Conservation (phyloP, 306 rosid genomes). For the Benincasa hispida region DNA sequence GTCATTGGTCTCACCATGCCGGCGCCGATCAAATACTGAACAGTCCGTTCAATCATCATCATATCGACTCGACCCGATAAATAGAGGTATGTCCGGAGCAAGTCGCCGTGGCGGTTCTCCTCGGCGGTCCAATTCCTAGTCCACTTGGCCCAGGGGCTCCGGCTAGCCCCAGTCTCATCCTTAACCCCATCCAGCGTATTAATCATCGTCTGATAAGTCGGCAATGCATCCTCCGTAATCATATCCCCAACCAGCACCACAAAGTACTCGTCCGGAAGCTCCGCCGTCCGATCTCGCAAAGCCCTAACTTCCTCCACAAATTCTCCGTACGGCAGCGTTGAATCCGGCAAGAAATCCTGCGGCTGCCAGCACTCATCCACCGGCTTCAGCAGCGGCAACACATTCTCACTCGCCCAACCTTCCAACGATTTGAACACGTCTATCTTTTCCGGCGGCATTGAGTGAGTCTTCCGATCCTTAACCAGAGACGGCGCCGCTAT, state of each 20-base stretch:
- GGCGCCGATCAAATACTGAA: conserved; percentile 51
- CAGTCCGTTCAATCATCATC: conserved; percentile 54
- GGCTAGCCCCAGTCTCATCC: conserved; percentile 50
- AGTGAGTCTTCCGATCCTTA: conserved; percentile 13
- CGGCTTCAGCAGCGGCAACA: conserved; percentile 48
- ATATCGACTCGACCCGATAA: conserved; percentile 80
- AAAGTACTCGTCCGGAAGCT: conserved; percentile 55
- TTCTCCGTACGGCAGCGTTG: conserved; percentile 17
- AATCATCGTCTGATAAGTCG: conserved; percentile 64
- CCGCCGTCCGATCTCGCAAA: conserved; percentile 48
- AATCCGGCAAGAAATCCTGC: conserved; percentile 38
- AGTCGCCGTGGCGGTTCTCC: conserved; percentile 75
- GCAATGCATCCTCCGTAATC: conserved; percentile 80
- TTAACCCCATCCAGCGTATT: conserved; percentile 53
- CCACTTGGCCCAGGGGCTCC: conserved; percentile 72
- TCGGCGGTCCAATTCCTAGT: conserved; percentile 70
- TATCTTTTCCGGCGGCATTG: conserved; percentile 36
- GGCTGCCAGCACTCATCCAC: conserved; percentile 72
- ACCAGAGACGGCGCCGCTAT: background rate
- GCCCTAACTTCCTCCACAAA: conserved; percentile 38
- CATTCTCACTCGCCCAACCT: conserved; percentile 35
- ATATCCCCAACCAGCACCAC: conserved; percentile 61
- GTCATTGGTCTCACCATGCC: conserved; percentile 43
- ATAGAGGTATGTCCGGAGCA: conserved; percentile 52
- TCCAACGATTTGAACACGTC: conserved; percentile 46